Evolutionary conservation across 805 yeast species (phyloP).

Genomic region (Pichia ethanolica): DNA sequence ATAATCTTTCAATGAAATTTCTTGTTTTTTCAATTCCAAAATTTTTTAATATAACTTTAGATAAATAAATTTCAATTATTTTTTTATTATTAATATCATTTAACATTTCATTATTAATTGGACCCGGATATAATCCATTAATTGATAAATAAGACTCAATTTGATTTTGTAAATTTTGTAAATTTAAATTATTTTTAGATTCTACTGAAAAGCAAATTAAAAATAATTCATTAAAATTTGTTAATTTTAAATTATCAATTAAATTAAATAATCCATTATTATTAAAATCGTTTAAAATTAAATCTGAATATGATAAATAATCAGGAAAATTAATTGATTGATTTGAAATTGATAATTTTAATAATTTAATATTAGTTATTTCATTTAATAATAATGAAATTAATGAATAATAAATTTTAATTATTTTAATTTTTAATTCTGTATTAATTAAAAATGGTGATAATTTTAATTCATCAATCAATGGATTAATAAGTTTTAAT

Average conservation of each 20-base stretch:
- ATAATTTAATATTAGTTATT: neutral
- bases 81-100: slow-evolving; percentile 3
- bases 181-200: slow-evolving; percentile 21
- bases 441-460: slow-evolving; percentile 4
- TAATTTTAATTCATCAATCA: slow-evolving; percentile 13
- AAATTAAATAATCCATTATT: neutral
- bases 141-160: slow-evolving; percentile 17
- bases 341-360: neutral
- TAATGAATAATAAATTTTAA: slow-evolving; percentile 13
- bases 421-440: slow-evolving; percentile 15
- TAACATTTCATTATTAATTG: neutral
- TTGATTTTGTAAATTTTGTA: slow-evolving; percentile 17
- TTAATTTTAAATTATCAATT: slow-evolving; percentile 2
- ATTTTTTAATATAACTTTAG: slow-evolving; percentile 19
- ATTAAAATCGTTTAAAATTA: neutral
- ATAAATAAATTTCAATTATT: slow-evolving; percentile 20
- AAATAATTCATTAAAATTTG: slow-evolving; percentile 21
- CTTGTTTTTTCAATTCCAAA: slow-evolving; percentile 14
- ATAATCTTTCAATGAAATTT: slow-evolving; percentile 15
- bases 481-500: slow-evolving; percentile 20
- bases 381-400: neutral
- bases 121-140: neutral
- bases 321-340: neutral
- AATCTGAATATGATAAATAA: neutral
- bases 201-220: slow-evolving; percentile 28